Conservation (phyloP, 1,284 basidiomycete genomes). For the Xerocomus nothofagi region DNA sequence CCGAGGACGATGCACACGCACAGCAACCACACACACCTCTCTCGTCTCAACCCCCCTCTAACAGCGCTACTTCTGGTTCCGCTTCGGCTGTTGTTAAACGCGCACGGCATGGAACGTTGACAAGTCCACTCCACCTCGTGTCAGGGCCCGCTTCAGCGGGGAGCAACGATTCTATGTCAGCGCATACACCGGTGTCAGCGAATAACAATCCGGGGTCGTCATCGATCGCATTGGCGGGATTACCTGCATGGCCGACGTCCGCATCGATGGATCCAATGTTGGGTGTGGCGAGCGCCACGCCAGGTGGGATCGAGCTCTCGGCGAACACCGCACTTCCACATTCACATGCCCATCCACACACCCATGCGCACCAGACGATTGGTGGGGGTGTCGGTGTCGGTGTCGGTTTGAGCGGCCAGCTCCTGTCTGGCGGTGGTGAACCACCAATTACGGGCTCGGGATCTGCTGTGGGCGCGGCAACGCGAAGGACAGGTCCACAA, state of each 20-base stretch:
- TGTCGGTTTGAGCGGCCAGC: slow-evolving; percentile 21
- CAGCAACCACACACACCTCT: slow-evolving; percentile 14
- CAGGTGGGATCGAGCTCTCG: slow-evolving; percentile 34
- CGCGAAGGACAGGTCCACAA: slow-evolving; percentile 26
- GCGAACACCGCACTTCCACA: slow-evolving; percentile 10
- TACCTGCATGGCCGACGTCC: slow-evolving; percentile 34
- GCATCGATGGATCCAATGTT: slow-evolving; percentile 34
- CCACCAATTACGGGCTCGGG: slow-evolving; percentile 20
- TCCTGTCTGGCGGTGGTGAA: slow-evolving; percentile 32
- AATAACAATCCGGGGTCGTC: slow-evolving; percentile 15
- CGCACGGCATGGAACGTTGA: slow-evolving; percentile 33
- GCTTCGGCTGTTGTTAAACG: slow-evolving; percentile 20
- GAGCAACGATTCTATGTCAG: slow-evolving; percentile 18
- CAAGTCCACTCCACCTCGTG: slow-evolving; percentile 19
- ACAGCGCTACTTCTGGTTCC: not conserved
- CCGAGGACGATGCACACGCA: slow-evolving; percentile 24
- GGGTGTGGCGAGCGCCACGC: slow-evolving; percentile 33
- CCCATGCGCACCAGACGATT: slow-evolving; percentile 20
- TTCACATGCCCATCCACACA: slow-evolving; percentile 13
- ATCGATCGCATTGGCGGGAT: slow-evolving; percentile 29
- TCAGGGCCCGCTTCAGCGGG: slow-evolving; percentile 20
- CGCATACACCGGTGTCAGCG: slow-evolving; percentile 21
- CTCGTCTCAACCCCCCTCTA: slow-evolving; percentile 15
- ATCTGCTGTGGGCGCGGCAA: not conserved
- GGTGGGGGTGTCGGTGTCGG: slow-evolving; percentile 4